Base-by-base conservation (phyloP, 257 asterid species). In the Asclepias syriaca region DNA sequence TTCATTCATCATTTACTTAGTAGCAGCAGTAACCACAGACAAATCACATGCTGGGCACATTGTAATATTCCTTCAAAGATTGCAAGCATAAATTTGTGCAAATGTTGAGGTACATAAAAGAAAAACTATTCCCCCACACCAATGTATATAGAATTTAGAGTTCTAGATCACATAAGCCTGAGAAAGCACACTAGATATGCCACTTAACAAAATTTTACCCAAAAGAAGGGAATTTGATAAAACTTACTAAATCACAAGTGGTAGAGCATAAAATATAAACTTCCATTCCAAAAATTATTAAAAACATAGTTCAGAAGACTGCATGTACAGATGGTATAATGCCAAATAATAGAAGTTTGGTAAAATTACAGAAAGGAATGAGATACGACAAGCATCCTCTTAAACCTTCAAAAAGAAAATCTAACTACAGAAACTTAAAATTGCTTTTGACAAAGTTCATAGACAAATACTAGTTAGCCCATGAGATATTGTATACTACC, bases 391-490 rank as follows among this genome's bases (percentile, higher is more conserved):
- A 50, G 18, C 34, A 46, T 48, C 22, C 57, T 49, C 46, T 68
- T 7, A 27, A 48, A 24, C 16, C 2, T 27, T 32, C 53, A 5
- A 21, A 13, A 24, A 45, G 5, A 3, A 39, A 39, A 65, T 40
- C 48, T 27, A 54, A 14, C 56, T 51, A 54, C 29, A 21, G 63
- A 71, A 43, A 66, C 59, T 55, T 18, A 55, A 59, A 56, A 56
- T 12, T 7, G 15, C 54, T 73, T 70, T 74, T 50, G 63, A 67
- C 82, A 82, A 81, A 83, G 76, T 74, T 79, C 84, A 76, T 77
- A 66, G 58, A 68, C 68, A 73, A 63, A 73, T 43, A n/a, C 40
- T 51, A 34, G 39, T 34, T 34, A 69, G 80, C 70, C 77, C 69
- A 66, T 69, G 75, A 77, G 73, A 39, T 6, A 32, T 57, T 75